Conservation (phyloP, 257 asterid species). For the Cinchona pubescens region DNA sequence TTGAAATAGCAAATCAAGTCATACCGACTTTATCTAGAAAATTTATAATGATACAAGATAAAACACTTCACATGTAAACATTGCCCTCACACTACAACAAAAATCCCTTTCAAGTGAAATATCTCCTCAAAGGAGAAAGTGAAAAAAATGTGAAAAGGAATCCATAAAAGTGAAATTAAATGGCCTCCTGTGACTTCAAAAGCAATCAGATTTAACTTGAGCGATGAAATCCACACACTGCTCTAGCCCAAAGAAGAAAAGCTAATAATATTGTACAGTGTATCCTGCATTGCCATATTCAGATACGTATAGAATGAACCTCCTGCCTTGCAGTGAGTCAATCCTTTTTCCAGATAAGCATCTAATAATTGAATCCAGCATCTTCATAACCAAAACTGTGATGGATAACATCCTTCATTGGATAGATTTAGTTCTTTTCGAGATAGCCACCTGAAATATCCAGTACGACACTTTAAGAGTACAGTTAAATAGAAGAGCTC, state of each 20-base stretch:
- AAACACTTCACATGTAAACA: neutral
- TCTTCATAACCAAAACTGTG: constrained; percentile 15
- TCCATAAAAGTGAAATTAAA: neutral
- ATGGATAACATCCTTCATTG: constrained; percentile 7
- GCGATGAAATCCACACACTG: constrained; percentile 1
- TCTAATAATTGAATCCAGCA: constrained; percentile 1
- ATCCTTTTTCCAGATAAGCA: neutral
- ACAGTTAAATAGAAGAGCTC: neutral
- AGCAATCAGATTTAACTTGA: constrained; percentile 14
- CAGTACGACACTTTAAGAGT: neutral
- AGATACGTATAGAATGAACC: constrained; percentile 13
- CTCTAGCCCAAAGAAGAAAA: constrained; percentile 9
- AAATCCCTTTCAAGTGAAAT: neutral
- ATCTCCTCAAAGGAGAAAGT: neutral
- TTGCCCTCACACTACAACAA: neutral
- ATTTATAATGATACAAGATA: neutral
- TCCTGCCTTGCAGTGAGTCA: constrained; percentile 13
- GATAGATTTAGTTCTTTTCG: neutral
- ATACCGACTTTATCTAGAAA: neutral
- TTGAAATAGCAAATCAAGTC: neutral
- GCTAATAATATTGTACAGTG: constrained; percentile 25
- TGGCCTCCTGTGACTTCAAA: constrained; percentile 13
- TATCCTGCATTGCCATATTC: constrained; percentile 16
- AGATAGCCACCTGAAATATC: constrained; percentile 15
- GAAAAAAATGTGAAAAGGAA: neutral